Evolutionary conservation across 208 protist genomes (phyloP).

Genomic region (Trypanosoma grayi): DNA sequence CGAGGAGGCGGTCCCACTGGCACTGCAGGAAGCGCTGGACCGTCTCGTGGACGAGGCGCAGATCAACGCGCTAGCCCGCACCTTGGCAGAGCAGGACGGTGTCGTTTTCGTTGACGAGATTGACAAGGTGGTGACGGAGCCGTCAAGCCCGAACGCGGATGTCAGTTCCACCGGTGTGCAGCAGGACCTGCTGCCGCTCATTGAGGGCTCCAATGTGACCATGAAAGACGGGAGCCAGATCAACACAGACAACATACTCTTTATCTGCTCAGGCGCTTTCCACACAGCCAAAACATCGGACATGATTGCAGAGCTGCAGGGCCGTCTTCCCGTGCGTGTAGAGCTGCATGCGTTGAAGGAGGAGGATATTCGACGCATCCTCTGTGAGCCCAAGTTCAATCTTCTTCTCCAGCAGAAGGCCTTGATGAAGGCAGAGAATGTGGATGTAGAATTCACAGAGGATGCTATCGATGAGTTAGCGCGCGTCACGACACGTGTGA

Average conservation of each 20-base stretch:
- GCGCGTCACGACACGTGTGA: conserved; percentile 88
- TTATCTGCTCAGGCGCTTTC: conserved; percentile 97
- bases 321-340: conserved; percentile 97
- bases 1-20: conserved; percentile 74
- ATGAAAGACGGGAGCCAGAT: conserved; percentile 96
- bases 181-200: conserved; percentile 97
- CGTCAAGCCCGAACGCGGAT: conserved; percentile 59
- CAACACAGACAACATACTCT: conserved; percentile 97
- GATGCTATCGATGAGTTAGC: conserved; percentile 92
- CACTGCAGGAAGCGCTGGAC: conserved; percentile 82
- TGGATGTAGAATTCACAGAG: conserved; percentile 93
- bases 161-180: conserved; percentile 95
- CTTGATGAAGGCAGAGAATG: conserved; percentile 94
- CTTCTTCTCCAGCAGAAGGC: conserved; percentile 90
- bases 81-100: conserved; percentile 92
- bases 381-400: conserved; percentile 97
- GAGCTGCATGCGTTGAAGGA: conserved; percentile 95
- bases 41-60: conserved; percentile 90
- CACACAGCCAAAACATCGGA: conserved; percentile 90
- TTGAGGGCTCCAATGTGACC: conserved; percentile 95
- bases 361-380: conserved; percentile 94
- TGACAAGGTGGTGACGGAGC: conserved; percentile 95
- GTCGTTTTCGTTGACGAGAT: conserved; percentile 99
- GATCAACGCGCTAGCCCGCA: conserved; percentile 79
- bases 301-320: conserved; percentile 96